phyloP scores from a whole-genome alignment of 306 rosid species.

The Cicer bijugum region DNA sequence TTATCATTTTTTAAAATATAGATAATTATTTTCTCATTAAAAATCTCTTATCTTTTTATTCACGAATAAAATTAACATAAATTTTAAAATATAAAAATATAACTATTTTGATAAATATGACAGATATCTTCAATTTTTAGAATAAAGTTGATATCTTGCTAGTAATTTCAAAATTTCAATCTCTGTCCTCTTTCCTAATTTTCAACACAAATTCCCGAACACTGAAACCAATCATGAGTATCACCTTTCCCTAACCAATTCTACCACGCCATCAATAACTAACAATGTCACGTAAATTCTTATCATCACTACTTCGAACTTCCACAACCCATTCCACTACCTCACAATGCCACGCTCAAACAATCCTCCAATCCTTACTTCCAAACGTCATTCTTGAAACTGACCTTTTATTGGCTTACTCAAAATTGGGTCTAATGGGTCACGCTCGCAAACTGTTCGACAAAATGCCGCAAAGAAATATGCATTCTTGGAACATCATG shows the following conservation, averaged over 20 bases:
- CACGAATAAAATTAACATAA: too few relatives aligned
- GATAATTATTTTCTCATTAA: too few relatives aligned
- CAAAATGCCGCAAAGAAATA: constrained; percentile 57
- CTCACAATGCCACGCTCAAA: constrained; percentile 67
- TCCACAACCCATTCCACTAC: constrained; percentile 38
- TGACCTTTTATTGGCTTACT: constrained; percentile 60
- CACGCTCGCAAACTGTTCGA: constrained; percentile 67
- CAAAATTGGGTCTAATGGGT: constrained; percentile 46
- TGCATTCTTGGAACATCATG: constrained; percentile 81
- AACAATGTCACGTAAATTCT: constrained; percentile 19
- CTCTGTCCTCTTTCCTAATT: too few relatives aligned
- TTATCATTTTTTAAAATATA: too few relatives aligned
- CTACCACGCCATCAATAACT: neutral
- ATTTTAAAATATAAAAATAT: too few relatives aligned
- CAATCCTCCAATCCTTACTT: constrained; percentile 57
- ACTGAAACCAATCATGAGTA: too few relatives aligned
- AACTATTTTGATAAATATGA: too few relatives aligned
- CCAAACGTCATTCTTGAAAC: constrained; percentile 61
- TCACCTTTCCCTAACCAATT: neutral
- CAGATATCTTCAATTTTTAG: too few relatives aligned
- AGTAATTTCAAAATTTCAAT: too few relatives aligned
- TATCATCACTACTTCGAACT: constrained; percentile 61
- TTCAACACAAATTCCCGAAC: too few relatives aligned
- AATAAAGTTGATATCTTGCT: too few relatives aligned
- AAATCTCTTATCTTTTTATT: too few relatives aligned